Percentiles rank a stretch among this genome's conserved stretches.
phyloP scores from a whole-genome alignment of 2,329 filamentous ascomycete species.

The Botrytis sinoallii region DNA sequence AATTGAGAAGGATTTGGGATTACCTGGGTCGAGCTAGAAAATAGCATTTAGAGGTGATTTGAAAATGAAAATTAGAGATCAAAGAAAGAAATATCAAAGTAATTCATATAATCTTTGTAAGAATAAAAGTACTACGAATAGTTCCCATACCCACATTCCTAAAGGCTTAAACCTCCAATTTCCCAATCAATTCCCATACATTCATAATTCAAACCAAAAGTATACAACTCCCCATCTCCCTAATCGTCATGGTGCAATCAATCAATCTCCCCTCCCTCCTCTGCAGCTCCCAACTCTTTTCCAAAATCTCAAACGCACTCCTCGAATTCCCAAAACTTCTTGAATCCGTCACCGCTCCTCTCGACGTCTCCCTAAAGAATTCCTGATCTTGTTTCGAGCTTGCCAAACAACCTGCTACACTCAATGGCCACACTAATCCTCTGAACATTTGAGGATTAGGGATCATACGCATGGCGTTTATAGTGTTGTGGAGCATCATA shows the following conservation, averaged over 20 bases:
- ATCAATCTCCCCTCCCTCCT: slow-evolving; percentile 11
- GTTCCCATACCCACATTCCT: neutral
- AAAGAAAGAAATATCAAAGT: neutral
- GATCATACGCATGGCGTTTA: slow-evolving; percentile 20
- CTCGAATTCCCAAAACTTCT: slow-evolving; percentile 22
- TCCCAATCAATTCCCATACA: neutral
- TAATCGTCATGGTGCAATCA: slow-evolving; percentile 19
- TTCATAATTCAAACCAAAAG: slow-evolving; percentile 17
- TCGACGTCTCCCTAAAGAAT: slow-evolving; percentile 21
- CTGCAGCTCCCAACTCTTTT: slow-evolving; percentile 25
- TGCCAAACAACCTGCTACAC: slow-evolving; percentile 29
- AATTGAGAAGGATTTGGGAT: slow-evolving; percentile 29
- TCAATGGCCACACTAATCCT: slow-evolving; percentile 26
- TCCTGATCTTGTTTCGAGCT: slow-evolving; percentile 19
- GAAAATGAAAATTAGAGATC: neutral
- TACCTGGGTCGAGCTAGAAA: neutral
- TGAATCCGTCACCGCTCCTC: slow-evolving; percentile 15
- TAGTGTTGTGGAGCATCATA: slow-evolving; percentile 18
- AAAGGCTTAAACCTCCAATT: no score
- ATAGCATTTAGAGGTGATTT: neutral
- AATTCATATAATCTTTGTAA: neutral
- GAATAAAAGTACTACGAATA: neutral
- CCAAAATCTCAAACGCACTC: slow-evolving; percentile 23
- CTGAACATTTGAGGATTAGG: slow-evolving; percentile 22
- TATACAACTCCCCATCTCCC: slow-evolving; percentile 18